A percentile compares a stretch with the other conserved stretches of the same genome.
These are phyloP conservation scores for Curvularia eragrostidis DNA, from an alignment of 2,329 filamentous ascomycete genomes.

Conservation along the genomic window DNA sequence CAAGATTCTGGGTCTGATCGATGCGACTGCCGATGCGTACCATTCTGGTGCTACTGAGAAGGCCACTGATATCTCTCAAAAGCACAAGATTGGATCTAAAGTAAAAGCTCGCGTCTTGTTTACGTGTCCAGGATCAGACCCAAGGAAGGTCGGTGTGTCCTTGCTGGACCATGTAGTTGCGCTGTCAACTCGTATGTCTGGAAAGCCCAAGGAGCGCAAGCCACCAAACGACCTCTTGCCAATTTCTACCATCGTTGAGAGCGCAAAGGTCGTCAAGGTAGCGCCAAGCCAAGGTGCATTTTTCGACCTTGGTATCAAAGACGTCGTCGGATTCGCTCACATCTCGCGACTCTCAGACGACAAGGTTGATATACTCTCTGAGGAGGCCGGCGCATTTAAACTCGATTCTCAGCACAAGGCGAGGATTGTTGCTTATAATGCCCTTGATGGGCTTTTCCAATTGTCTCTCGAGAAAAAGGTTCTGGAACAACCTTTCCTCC, in stretches of 20 bases:
- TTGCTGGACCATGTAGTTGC: slow-evolving; percentile 82
- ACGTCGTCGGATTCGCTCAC: slow-evolving; percentile 86
- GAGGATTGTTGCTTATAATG: slow-evolving; percentile 84
- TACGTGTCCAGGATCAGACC: slow-evolving; percentile 79
- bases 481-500: slow-evolving; percentile 85
- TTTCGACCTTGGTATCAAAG: slow-evolving; percentile 70
- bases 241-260: slow-evolving; percentile 76
- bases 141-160: slow-evolving; percentile 86
- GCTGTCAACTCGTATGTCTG: slow-evolving; percentile 57
- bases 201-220: slow-evolving; percentile 52
- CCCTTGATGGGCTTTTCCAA: slow-evolving; percentile 83
- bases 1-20: slow-evolving; percentile 89
- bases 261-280: slow-evolving; percentile 80
- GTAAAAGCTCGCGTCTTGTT: slow-evolving; percentile 86
- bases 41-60: slow-evolving; percentile 81
- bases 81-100: slow-evolving; percentile 84
- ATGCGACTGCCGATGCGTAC: slow-evolving; percentile 87
- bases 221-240: slow-evolving; percentile 68
- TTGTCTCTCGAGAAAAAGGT: slow-evolving; percentile 83
- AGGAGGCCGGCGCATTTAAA: slow-evolving; percentile 78
- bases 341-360: slow-evolving; percentile 91
- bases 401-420: slow-evolving; percentile 79
- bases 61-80: slow-evolving; percentile 73
- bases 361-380: slow-evolving; percentile 82
- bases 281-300: slow-evolving; percentile 83